Base-by-base conservation (phyloP, 495 filamentous ascomycete species). In the Talaromyces ruber region DNA sequence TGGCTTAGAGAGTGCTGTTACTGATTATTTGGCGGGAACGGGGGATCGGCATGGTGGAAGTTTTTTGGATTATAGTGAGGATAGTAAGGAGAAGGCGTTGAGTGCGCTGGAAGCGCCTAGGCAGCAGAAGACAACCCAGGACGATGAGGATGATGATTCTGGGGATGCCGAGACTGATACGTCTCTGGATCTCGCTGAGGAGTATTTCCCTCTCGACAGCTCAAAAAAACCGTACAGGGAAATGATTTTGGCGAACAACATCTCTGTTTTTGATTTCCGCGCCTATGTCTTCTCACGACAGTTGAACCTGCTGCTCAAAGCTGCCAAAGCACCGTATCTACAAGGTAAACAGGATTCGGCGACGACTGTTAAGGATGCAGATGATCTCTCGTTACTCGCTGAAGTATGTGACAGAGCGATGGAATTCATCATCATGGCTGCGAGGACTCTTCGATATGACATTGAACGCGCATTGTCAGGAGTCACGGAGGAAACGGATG, bases 261-360 rank as follows among this genome's bases (percentile, higher is more conserved):
- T 98, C 29, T 98, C 94, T n/a, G 79, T 95, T 12, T 98, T 97
- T 67, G 94, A 99, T 71, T 98, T 99, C 72, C 84, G 89, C 62
- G 92, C 87, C 64, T 99, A 99, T 70, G 82, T 99, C 11, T 98
- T 97, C 75, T 87, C 91, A 24, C 83, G 94, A 26, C 94, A 99
- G 68, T 82, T 96, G 66, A 84, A 87, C 14, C 72, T 98, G 3
- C 80, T 97, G 9, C 82, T 97, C 24, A 87, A 94, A 34, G 82
- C 96, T 11, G 92, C 88, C 14, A 94, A 92, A 70, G 80, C 82
- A 9, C 70, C 74, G 16, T 78, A 68, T 24, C 43, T 76, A 60
- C 22, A 68, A 63, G 9, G 72, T 71, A 29, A 21, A 61, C 62
- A 62, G 47, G 67, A 68, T 12, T 6, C 67, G 25, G 39, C 60